Evolutionary conservation across 202 grass and related monocot genomes (phyloP).

Genomic region (Carex arenaria): DNA sequence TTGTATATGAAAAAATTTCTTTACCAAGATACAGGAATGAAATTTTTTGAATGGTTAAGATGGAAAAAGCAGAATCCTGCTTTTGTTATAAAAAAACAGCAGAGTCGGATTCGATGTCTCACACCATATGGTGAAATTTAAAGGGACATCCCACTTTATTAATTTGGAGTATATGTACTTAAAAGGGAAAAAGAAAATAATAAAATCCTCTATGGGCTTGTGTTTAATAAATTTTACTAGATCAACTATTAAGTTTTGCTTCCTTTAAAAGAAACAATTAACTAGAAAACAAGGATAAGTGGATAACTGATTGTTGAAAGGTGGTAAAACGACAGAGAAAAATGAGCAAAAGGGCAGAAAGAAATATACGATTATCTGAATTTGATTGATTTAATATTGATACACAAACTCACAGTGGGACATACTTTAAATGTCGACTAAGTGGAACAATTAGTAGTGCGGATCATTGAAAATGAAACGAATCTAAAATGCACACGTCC

Average conservation of each 20-base stretch:
- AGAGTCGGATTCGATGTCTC: too few species aligned
- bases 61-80: too few species aligned
- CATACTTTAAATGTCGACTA: not conserved
- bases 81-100: too few species aligned
- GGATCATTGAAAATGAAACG: conserved; percentile 20
- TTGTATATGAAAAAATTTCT: too few species aligned
- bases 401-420: not conserved
- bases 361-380: not conserved
- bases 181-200: not conserved
- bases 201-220: not conserved
- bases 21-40: too few species aligned
- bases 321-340: not conserved
- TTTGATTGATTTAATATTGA: conserved; percentile 15
- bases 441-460: conserved; percentile 19
- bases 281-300: not conserved
- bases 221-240: not conserved
- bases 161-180: not conserved
- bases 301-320: not conserved
- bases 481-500: conserved; percentile 12
- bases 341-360: not conserved
- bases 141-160: not conserved
- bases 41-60: too few species aligned
- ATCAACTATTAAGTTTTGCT: not conserved
- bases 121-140: not conserved
- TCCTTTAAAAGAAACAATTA: not conserved